A percentile compares a stretch with the other conserved stretches of the same genome.
phyloP scores from a whole-genome alignment of 805 yeast species.

The Suhomyces sp. region DNA sequence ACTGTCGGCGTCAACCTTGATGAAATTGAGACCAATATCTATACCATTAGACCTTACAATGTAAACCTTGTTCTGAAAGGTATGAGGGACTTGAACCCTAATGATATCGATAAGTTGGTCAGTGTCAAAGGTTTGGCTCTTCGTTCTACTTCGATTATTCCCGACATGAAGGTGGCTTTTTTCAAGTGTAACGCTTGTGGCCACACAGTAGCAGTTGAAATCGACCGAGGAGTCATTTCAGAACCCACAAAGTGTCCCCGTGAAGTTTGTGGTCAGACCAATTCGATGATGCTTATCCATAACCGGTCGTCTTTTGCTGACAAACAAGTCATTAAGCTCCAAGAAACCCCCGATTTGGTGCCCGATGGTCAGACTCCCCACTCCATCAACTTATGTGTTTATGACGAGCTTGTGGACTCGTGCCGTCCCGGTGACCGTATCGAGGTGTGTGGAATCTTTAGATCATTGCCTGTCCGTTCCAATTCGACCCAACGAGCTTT shows the following conservation, averaged over 20 bases:
- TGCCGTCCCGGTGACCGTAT: slow-evolving; percentile 96
- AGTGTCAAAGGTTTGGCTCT: slow-evolving; percentile 87
- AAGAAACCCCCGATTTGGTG: slow-evolving; percentile 93
- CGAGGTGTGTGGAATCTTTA: slow-evolving; percentile 92
- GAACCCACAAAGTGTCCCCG: slow-evolving; percentile 96
- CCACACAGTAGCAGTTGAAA: slow-evolving; percentile 86
- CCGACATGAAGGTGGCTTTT: slow-evolving; percentile 97
- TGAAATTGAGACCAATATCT: slow-evolving; percentile 75
- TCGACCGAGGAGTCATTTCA: slow-evolving; percentile 89
- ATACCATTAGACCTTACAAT: slow-evolving; percentile 87
- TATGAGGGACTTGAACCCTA: slow-evolving; percentile 17
- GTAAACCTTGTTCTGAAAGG: slow-evolving; percentile 51
- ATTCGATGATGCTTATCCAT: slow-evolving; percentile 88
- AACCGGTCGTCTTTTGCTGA: slow-evolving; percentile 92
- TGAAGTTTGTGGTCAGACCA: slow-evolving; percentile 72
- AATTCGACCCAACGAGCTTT: slow-evolving; percentile 82
- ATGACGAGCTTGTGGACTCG: slow-evolving; percentile 92
- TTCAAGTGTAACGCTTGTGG: slow-evolving; percentile 94
- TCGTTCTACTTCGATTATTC: slow-evolving; percentile 86
- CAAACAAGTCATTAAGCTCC: slow-evolving; percentile 89
- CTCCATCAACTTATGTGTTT: slow-evolving; percentile 87
- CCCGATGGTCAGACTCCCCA: slow-evolving; percentile 99
- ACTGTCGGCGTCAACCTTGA: slow-evolving; percentile 42
- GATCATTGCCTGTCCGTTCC: slow-evolving; percentile 87
- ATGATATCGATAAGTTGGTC: slow-evolving; percentile 73